A percentile compares a stretch with the other conserved stretches of the same genome.
Evolutionary conservation across 768 basidiomycete genomes (phyloP).

Genomic region (Chalciporus piperatus): DNA sequence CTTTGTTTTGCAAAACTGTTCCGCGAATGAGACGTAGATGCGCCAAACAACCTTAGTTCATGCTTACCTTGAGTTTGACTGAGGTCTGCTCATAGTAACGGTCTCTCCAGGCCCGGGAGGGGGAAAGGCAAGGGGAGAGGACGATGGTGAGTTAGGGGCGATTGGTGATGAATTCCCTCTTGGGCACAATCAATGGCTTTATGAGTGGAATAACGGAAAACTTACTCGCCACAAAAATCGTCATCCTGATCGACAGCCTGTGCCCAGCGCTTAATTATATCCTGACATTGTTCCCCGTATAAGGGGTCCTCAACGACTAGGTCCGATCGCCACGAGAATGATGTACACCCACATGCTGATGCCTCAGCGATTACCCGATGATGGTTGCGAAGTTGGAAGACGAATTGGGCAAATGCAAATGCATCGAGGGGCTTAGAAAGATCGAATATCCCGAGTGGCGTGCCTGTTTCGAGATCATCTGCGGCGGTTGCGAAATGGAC

Average conservation of each 20-base stretch:
- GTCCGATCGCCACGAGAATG: background rate
- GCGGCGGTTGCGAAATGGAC: background rate
- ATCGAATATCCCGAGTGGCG: background rate
- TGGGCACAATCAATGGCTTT: too few relatives aligned
- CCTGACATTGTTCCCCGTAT: background rate
- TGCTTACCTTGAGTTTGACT: too few relatives aligned
- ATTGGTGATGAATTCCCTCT: too few relatives aligned
- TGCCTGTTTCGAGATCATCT: background rate
- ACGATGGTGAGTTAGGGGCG: too few relatives aligned
- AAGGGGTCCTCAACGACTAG: background rate
- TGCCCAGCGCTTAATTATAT: background rate
- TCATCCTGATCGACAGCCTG: background rate
- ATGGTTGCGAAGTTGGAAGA: background rate
- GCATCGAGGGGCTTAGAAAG: background rate
- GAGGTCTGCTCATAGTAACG: too few relatives aligned
- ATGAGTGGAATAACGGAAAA: too few relatives aligned
- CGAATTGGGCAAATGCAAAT: background rate
- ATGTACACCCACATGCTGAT: background rate
- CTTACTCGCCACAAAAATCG: too few relatives aligned
- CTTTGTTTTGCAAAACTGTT: too few relatives aligned
- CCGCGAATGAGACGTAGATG: too few relatives aligned
- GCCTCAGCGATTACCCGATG: background rate
- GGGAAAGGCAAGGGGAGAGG: too few relatives aligned
- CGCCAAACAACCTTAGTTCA: too few relatives aligned
- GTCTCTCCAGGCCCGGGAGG: too few relatives aligned